Conservation (phyloP, 75 land plant genomes). For the Cryptomeria japonica region DNA sequence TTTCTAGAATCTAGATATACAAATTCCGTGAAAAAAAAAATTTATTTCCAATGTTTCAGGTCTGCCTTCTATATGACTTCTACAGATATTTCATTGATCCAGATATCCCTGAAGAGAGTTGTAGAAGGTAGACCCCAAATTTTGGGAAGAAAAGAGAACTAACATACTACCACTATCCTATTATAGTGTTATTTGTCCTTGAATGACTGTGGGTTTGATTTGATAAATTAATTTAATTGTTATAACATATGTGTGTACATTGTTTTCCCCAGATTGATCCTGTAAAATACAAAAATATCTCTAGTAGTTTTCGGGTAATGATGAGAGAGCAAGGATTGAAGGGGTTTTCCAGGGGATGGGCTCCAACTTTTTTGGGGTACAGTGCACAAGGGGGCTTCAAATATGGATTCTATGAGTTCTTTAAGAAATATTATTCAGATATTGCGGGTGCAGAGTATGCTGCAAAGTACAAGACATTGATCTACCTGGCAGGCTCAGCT, state of each 20-base stretch:
- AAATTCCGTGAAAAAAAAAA: too few species aligned
- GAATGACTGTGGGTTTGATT: not conserved
- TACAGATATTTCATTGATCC: too few species aligned
- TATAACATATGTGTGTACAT: not conserved
- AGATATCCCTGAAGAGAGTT: too few species aligned
- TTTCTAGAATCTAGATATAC: not conserved
- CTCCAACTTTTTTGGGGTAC: constrained; percentile 42
- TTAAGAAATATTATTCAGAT: constrained; percentile 50
- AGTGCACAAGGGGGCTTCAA: constrained; percentile 46
- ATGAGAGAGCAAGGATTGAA: constrained; percentile 29
- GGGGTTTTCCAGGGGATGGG: constrained; percentile 40
- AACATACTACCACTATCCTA: not conserved
- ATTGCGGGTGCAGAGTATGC: constrained; percentile 40
- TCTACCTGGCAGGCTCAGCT: constrained; percentile 47
- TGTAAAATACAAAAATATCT: constrained; percentile 31
- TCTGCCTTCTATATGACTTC: too few species aligned
- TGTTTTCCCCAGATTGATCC: constrained; percentile 34
- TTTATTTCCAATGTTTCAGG: too few species aligned
- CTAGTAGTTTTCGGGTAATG: constrained; percentile 17
- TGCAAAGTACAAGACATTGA: constrained; percentile 42
- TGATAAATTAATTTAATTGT: not conserved
- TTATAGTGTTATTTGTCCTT: not conserved
- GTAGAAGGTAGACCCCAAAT: too few species aligned
- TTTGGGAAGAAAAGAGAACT: too few species aligned
- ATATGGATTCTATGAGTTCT: constrained; percentile 48